Base-by-base conservation (phyloP, 2,329 filamentous ascomycete genomes). In the Phaeosphaeriaceae sp. region DNA sequence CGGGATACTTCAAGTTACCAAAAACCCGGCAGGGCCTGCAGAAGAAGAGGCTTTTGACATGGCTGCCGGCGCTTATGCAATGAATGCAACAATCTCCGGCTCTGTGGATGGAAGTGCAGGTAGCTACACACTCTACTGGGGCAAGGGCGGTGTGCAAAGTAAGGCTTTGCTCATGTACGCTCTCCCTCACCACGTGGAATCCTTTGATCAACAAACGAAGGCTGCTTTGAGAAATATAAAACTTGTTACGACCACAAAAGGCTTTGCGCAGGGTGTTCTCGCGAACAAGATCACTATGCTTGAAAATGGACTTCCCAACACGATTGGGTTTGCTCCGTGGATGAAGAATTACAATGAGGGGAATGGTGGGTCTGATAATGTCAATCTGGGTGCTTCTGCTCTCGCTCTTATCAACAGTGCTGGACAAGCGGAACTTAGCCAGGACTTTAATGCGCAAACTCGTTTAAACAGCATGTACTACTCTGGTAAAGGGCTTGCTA, bases 381-480 rank as follows among this genome's bases (percentile, higher is more conserved):
- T 55, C 15, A 54, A 61, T 12, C 63, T 86, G 4, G 77, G 77
- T 1, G 42, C 67, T 3, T 74, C 76, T 8, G 83, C 85, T 0
- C 84, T 86, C 60, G 69, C 78, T 3, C 76, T 77, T 1, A 87
- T 95, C 46, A 77, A 79, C 37, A 77, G 80, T 6, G 79, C 86
- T 7, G 89, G 90, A 0, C 77, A 80, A 11, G 79, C 80, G 15
- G 94, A 99, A 72, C 77, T 96, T 1, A 81, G 83, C 2, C 87
- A 96, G 72, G 82, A 95, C 68, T 89, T 97, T 70, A 73, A 79
- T 21, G 73, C 76, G 1, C 90, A 96, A 69, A 86, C 87, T 3
- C 84, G 94, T 61, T 77, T 92, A 20, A 83, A 94, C 71, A 97
- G 92, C 42, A 95, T 97, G 88, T 99, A 99, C 74, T 97, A 88